A percentile compares a stretch with the other conserved stretches of the same genome.
phyloP scores from a whole-genome alignment of 2,329 filamentous ascomycete species.

The Neonectria ditissima region DNA sequence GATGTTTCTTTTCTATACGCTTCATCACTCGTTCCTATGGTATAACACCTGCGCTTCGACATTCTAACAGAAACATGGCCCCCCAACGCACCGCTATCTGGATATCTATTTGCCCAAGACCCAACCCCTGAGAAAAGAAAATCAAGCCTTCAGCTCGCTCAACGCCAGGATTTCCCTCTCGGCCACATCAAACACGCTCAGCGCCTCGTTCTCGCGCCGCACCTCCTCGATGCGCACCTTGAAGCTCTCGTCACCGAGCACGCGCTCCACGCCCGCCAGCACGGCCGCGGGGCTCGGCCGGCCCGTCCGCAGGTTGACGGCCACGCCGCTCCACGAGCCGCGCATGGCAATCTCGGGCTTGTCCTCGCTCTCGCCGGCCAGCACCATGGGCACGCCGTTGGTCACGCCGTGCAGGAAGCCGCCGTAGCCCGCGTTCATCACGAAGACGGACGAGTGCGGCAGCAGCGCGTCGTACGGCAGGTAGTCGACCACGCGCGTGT shows the following conservation, averaged over 20 bases:
- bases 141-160: slow-evolving; percentile 10
- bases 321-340: slow-evolving; percentile 58
- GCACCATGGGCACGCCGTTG: slow-evolving; percentile 60
- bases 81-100: neutral
- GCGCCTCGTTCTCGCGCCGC: slow-evolving; percentile 49
- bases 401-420: slow-evolving; percentile 58
- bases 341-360: slow-evolving; percentile 57
- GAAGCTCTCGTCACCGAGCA: slow-evolving; percentile 47
- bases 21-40: neutral
- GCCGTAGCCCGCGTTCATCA: slow-evolving; percentile 63
- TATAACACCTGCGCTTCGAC: neutral
- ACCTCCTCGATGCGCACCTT: slow-evolving; percentile 48
- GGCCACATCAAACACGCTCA: slow-evolving; percentile 40
- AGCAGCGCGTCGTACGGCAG: slow-evolving; percentile 61
- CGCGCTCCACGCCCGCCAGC: slow-evolving; percentile 45
- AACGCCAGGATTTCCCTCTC: slow-evolving; percentile 40
- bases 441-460: slow-evolving; percentile 57
- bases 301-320: slow-evolving; percentile 56
- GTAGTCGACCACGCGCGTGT: slow-evolving; percentile 59
- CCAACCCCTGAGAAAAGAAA: too few species aligned
- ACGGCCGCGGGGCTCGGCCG: slow-evolving; percentile 46
- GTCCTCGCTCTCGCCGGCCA: slow-evolving; percentile 56
- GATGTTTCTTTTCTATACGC: neutral
- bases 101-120: neutral
- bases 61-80: neutral